Percentiles rank a stretch among this genome's conserved stretches.
Evolutionary conservation across 1,284 basidiomycete genomes (phyloP).

Genomic region (Athelia sp.): DNA sequence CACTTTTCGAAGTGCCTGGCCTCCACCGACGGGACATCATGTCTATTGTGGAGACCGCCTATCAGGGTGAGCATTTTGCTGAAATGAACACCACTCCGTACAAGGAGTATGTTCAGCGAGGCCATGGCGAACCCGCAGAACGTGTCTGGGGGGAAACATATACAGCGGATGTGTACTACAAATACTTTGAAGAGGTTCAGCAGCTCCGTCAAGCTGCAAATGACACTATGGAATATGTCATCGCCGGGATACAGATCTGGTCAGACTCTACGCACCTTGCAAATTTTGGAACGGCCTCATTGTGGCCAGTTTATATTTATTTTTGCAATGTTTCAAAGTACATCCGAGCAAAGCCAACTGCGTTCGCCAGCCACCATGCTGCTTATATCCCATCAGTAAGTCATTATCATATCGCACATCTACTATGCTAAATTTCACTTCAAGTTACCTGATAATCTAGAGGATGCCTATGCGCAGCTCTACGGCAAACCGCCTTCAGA

Average conservation of each 20-base stretch:
- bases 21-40: slow-evolving; percentile 15
- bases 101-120: slow-evolving; percentile 16
- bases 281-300: slow-evolving; percentile 11
- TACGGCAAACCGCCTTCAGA: neutral
- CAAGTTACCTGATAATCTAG: slow-evolving; percentile 10
- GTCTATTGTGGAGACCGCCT: slow-evolving; percentile 11
- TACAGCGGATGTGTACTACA: slow-evolving; percentile 21
- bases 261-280: slow-evolving; percentile 19
- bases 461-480: slow-evolving; percentile 8
- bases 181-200: slow-evolving; percentile 20
- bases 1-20: slow-evolving; percentile 17
- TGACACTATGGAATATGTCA: slow-evolving; percentile 13
- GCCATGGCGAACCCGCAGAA: slow-evolving; percentile 5
- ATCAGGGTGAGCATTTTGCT: slow-evolving; percentile 2
- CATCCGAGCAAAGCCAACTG: slow-evolving; percentile 13
- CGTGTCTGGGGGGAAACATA: slow-evolving; percentile 27
- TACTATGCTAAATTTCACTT: slow-evolving; percentile 1
- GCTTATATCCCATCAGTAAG: slow-evolving; percentile 24
- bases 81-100: slow-evolving; percentile 16
- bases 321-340: slow-evolving; percentile 25
- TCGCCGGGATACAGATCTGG: slow-evolving; percentile 15
- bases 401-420: neutral
- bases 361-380: slow-evolving; percentile 19
- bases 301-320: slow-evolving; percentile 17
- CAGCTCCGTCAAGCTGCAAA: slow-evolving; percentile 6